Conservation (phyloP, 441 rosid species). For the Adansonia rubrostipa region DNA sequence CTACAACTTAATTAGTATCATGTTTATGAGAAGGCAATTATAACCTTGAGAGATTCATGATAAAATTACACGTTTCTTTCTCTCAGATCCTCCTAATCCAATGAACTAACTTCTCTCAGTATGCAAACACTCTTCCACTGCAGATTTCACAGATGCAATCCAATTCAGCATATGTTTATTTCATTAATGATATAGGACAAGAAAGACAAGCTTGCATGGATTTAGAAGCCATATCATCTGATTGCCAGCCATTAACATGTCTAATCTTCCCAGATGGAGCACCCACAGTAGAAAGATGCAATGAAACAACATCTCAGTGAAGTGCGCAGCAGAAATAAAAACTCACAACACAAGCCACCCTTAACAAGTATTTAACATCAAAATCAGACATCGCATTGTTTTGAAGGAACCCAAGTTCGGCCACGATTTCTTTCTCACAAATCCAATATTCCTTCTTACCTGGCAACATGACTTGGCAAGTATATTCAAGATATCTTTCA, state of each 20-base stretch:
- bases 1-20: background rate
- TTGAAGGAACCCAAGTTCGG: background rate
- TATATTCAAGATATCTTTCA: background rate
- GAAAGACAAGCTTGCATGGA: slow-evolving; percentile 5
- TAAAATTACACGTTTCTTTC: background rate
- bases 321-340: background rate
- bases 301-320: background rate
- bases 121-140: background rate
- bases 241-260: background rate
- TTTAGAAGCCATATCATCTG: background rate
- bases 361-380: slow-evolving; percentile 8
- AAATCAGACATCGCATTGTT: background rate
- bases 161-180: background rate
- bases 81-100: background rate
- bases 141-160: background rate
- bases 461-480: background rate
- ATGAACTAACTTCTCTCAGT: background rate
- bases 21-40: background rate
- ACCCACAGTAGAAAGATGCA: background rate
- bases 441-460: background rate
- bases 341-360: background rate
- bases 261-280: background rate
- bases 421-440: background rate
- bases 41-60: background rate
- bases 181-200: background rate